Percentiles rank a stretch among this genome's conserved stretches.
These are phyloP conservation scores for Chaetomiaceae sp. DNA, from an alignment of 2,329 filamentous ascomycete genomes.

Conservation along the genomic window DNA sequence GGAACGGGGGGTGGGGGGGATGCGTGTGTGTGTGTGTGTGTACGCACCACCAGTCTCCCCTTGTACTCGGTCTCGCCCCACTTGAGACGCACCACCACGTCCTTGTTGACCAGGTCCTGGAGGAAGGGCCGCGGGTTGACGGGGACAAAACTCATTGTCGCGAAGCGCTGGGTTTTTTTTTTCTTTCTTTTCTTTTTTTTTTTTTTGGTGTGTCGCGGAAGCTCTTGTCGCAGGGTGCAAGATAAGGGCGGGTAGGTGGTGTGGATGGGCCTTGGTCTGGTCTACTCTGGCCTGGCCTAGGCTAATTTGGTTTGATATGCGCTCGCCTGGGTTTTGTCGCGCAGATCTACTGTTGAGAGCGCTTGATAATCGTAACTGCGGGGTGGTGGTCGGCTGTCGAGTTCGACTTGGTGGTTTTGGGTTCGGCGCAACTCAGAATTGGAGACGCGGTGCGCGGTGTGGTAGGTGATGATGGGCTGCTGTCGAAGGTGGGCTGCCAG, in stretches of 20 bases:
- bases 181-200: background rate
- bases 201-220: background rate
- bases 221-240: no score
- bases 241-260: no score
- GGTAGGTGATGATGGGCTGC: background rate
- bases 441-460: background rate
- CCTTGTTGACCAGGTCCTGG: constrained; percentile 88
- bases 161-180: no score
- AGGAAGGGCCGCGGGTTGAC: constrained; percentile 97
- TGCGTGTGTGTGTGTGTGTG: no score
- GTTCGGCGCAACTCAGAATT: background rate
- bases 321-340: no score
- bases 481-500: background rate
- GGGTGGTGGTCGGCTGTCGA: no score
- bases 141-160: constrained; percentile 62
- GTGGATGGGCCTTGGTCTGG: background rate
- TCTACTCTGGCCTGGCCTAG: no score
- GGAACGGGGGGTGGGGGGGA: no score
- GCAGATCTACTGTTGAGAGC: no score
- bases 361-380: no score
- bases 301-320: no score
- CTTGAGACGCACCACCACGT: constrained; percentile 89
- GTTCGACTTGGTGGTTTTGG: background rate
- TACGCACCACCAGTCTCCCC: constrained; percentile 61
- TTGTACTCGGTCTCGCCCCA: constrained; percentile 99